Base-by-base conservation (phyloP, 179 eudicot species). In the Vitellaria paradoxa region DNA sequence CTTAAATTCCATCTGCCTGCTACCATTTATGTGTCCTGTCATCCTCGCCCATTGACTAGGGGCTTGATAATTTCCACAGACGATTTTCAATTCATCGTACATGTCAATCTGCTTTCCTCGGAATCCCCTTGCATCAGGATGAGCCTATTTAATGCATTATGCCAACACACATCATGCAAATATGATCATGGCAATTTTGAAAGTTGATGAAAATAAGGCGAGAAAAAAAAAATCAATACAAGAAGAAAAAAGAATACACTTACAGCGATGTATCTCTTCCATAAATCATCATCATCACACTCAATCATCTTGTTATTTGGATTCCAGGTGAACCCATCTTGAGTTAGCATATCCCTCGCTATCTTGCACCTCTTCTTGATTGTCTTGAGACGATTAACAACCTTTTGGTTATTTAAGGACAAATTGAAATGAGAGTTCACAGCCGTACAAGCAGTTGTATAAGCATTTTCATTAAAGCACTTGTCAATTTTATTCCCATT, bases 401-500 rank as follows among this genome's bases (percentile, higher is more conserved):
- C 77, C 64, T 75, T 75, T 26, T 75, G 77, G 57, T 75, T 75
- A 64, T 75, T 75, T 18, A 75, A 75, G 64, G 77, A 75, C 47
- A 75, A 64, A 75, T 75, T 64, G 15, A 75, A 75, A 63, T 61
- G 70, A 47, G 77, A 47, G 70, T 64, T 75, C 49, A 75, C 77
- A 52, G 70, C 77, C 49, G 63, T 70, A 75, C 77, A 75, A 50
- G 61, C 77, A 75, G 77, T 47, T 2, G 60, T 49, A 26, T 75
- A 75, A 49, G 77, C 70, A 17, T 75, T 75, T 75, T 75, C 77
- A 50, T 75, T 75, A 26, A 75, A 75, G 77, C 61, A 75, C 77
- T 64, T 75, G 77, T 75, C 70, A 64, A 75, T 75, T 49, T 75
- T 75, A 64, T 75, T 75, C 70, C 77, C 77, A 10, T 64, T 64